Conservation (phyloP, 2,329 filamentous ascomycete species). For the Chaetomium sp. region DNA sequence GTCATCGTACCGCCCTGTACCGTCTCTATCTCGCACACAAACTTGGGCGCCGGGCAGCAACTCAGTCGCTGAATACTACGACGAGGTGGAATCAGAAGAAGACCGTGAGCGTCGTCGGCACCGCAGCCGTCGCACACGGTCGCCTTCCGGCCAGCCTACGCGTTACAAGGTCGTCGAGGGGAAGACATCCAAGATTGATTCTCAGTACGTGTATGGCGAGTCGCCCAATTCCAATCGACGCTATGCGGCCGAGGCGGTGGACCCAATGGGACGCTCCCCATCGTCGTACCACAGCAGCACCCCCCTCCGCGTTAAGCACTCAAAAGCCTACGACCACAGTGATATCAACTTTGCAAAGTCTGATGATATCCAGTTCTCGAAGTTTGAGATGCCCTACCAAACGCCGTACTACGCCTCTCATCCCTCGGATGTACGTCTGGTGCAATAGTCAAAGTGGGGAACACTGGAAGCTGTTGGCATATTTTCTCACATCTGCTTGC, state of each 20-base stretch:
- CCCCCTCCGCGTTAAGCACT: slow-evolving; percentile 17
- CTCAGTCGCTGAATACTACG: slow-evolving; percentile 6
- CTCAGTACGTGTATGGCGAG: slow-evolving; percentile 15
- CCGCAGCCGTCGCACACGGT: slow-evolving; percentile 18
- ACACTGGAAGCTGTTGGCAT: not conserved
- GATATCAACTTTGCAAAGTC: slow-evolving; percentile 18
- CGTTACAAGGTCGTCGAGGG: slow-evolving; percentile 22
- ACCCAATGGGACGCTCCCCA: slow-evolving; percentile 9
- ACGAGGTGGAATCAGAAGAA: slow-evolving; percentile 18
- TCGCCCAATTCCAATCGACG: slow-evolving; percentile 16
- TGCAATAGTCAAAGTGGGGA: not conserved
- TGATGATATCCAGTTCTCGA: not conserved
- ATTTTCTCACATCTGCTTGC: slow-evolving; percentile 10
- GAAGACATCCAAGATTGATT: slow-evolving; percentile 21
- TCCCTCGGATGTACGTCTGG: not conserved
- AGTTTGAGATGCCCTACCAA: not conserved
- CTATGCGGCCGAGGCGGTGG: slow-evolving; percentile 10
- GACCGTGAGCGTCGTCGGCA: slow-evolving; percentile 17
- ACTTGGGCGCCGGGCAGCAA: slow-evolving; percentile 17
- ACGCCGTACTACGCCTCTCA: slow-evolving; percentile 2
- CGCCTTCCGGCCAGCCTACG: slow-evolving; percentile 13
- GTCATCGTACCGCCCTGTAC: slow-evolving; percentile 9
- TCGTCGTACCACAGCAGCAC: slow-evolving; percentile 12
- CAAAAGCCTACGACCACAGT: slow-evolving; percentile 3
- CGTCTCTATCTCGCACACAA: slow-evolving; percentile 14